These are phyloP conservation scores for Albophoma yamanashiensis DNA, from an alignment of 2,329 filamentous ascomycete genomes.

Conservation along the genomic window DNA sequence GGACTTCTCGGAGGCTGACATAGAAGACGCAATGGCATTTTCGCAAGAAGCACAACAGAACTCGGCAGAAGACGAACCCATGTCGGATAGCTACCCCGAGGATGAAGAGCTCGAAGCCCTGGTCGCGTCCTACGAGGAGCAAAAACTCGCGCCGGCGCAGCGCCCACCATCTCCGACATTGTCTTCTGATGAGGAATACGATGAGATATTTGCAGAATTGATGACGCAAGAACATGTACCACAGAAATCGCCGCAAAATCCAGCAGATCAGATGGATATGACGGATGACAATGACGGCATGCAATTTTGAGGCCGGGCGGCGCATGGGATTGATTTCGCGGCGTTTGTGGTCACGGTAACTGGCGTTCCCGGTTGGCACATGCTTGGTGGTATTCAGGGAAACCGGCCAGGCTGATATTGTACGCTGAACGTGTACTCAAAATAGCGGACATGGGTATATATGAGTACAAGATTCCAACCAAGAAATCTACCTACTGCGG, in stretches of 20 bases:
- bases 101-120: slow-evolving; percentile 48
- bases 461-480: slow-evolving; percentile 11
- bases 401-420: neutral
- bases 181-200: slow-evolving; percentile 49
- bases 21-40: slow-evolving; percentile 36
- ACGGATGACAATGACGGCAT: slow-evolving; percentile 1
- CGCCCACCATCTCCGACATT: slow-evolving; percentile 23
- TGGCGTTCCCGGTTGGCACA: neutral
- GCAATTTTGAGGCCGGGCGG: slow-evolving; percentile 1
- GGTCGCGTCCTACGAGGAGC: slow-evolving; percentile 34
- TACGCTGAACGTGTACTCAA: neutral
- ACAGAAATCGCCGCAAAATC: slow-evolving; percentile 6
- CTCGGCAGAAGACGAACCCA: slow-evolving; percentile 31
- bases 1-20: slow-evolving; percentile 35
- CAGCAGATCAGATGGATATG: slow-evolving; percentile 36
- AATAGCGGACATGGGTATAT: slow-evolving; percentile 15
- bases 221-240: slow-evolving; percentile 18
- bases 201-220: slow-evolving; percentile 43
- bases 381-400: neutral
- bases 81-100: slow-evolving; percentile 39
- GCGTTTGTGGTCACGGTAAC: slow-evolving; percentile 8
- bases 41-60: slow-evolving; percentile 13
- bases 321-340: neutral
- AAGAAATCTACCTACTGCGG: slow-evolving; percentile 44
- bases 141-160: slow-evolving; percentile 9